Evolutionary conservation across 108 stramenopile genomes (phyloP), one percentile per base, ranked within the genome.

Genomic region (Mediolabrus comicus): DNA sequence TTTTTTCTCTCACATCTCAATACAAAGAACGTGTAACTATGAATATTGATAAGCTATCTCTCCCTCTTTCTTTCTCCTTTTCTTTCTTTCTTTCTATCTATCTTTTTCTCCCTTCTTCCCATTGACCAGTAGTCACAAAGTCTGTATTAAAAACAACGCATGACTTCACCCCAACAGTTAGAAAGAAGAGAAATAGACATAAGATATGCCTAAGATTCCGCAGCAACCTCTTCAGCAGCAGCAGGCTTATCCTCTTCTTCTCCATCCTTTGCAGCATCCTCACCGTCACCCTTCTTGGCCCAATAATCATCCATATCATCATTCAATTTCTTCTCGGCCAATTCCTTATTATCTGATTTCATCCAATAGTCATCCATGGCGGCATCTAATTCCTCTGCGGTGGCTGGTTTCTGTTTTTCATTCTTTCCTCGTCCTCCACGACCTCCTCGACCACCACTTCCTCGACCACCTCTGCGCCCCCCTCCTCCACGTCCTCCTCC

Each of bases 241-340:
- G 58, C 71, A 29, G 65, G 55, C 60, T 74, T 71, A 8, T 49
- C 46, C 17, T 22, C 46, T 31, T 64, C 73, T 11, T 62, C 75
- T 14, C 67, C 76, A 6, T 36, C 76, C 14, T 43, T 78, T 0
- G 32, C 69, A 3, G 32, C 78, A 16, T 56, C 80, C 10, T 58
- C 78, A 31, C 57, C 80, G 31, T 57, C 49, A 13, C 28, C 79
- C 56, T 86, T 89, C 74, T 89, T 87, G 34, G 74, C 74, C 92
- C 89, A 91, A 67, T 94, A 94, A 9, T 63, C 68, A 51, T 94
- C 92, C 92, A 94, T 91, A 56, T 94, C 92, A 70, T 94, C 90
- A 59, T 91, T 87, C 54, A 94, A 69, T 65, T 94, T 94, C 71
- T 94, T 94, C 24, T 77, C 69, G 1, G 80, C 90, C n/a, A 91